Percentiles rank a stretch among this genome's conserved stretches.
Conservation (phyloP, 768 basidiomycete species). For the Mycena filopes region DNA sequence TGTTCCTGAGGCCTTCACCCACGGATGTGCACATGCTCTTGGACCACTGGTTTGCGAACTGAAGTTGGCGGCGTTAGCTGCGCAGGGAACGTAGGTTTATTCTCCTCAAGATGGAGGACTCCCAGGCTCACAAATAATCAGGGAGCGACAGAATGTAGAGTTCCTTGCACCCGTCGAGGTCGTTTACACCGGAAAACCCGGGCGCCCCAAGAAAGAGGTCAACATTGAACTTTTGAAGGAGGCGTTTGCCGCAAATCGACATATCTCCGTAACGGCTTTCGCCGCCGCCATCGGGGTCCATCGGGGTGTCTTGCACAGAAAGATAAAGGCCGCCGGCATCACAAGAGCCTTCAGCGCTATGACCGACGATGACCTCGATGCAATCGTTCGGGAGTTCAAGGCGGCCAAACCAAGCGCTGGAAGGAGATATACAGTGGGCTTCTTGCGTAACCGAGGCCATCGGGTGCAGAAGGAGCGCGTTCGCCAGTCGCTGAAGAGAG, state of each 20-base stretch:
- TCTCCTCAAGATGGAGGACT: background rate
- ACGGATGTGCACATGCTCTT: slow-evolving; percentile 20
- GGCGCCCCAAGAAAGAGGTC: slow-evolving; percentile 28
- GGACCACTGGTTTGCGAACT: slow-evolving; percentile 22
- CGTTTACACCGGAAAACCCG: slow-evolving; percentile 3
- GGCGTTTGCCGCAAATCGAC: slow-evolving; percentile 13
- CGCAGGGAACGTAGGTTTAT: slow-evolving; percentile 1
- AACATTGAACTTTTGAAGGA: slow-evolving; percentile 22
- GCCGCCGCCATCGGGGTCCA: slow-evolving; percentile 1
- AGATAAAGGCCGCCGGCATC: slow-evolving; percentile 13
- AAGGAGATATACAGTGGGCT: slow-evolving; percentile 36
- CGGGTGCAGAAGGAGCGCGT: slow-evolving; percentile 36
- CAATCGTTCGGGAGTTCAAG: slow-evolving; percentile 19
- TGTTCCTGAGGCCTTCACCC: background rate
- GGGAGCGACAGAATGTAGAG: slow-evolving; percentile 1
- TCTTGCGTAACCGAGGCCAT: slow-evolving; percentile 33
- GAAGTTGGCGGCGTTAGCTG: slow-evolving; percentile 10
- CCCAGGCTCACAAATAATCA: background rate
- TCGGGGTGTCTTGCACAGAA: background rate
- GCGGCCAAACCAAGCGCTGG: slow-evolving; percentile 35
- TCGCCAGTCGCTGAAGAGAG: slow-evolving; percentile 28
- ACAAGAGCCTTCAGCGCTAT: background rate
- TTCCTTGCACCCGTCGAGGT: slow-evolving; percentile 10
- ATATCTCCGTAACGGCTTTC: slow-evolving; percentile 17
- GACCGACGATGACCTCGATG: slow-evolving; percentile 18